These are phyloP conservation scores for Pseudovirgaria hyperparasitica DNA, from an alignment of 2,329 filamentous ascomycete species.

Conservation along the genomic window DNA sequence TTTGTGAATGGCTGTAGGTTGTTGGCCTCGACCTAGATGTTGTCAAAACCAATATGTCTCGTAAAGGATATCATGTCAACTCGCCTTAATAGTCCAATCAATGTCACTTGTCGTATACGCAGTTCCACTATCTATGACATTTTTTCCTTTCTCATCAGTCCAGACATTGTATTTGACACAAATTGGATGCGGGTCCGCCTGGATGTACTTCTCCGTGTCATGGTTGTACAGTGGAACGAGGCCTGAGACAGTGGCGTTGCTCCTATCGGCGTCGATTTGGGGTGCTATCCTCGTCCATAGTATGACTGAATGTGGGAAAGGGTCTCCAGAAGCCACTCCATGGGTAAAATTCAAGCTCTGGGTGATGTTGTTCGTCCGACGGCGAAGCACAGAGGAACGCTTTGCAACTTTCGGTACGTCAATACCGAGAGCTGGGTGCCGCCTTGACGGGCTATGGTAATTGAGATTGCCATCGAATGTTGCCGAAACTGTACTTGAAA, in stretches of 20 bases:
- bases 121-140: conserved; percentile 42
- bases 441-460: conserved; percentile 53
- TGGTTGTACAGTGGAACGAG: conserved; percentile 40
- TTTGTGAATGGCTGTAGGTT: conserved; percentile 49
- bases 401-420: conserved; percentile 49
- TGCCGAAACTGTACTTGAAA: conserved; percentile 10
- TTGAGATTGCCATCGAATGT: conserved; percentile 42
- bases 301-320: conserved; percentile 29
- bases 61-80: background rate
- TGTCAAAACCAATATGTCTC: conserved; percentile 5
- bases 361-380: too few species aligned
- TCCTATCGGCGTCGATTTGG: conserved; percentile 25
- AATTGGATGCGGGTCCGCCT: conserved; percentile 45
- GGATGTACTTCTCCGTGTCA: conserved; percentile 38
- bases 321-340: conserved; percentile 37
- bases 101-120: conserved; percentile 61
- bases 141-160: conserved; percentile 32
- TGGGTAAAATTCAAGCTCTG: conserved; percentile 54
- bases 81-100: conserved; percentile 61
- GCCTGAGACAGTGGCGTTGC: conserved; percentile 43
- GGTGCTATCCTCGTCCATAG: conserved; percentile 28
- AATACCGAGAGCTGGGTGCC: conserved; percentile 51
- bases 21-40: conserved; percentile 48
- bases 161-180: conserved; percentile 55
- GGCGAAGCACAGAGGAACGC: conserved; percentile 28